Conservation (phyloP, 257 asterid genomes). For the Linderniella brevidens region DNA sequence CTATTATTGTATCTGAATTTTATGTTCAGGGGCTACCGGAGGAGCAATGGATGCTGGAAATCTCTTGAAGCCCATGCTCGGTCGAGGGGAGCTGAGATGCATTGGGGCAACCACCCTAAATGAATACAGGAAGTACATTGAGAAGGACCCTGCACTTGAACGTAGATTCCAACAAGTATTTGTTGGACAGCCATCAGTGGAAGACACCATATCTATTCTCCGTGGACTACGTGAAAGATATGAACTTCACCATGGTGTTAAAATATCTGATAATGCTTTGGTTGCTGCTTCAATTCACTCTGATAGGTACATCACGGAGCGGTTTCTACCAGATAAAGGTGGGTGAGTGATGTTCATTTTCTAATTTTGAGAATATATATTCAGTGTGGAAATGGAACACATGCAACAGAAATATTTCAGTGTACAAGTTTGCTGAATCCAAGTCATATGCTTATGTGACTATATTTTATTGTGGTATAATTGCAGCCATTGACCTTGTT, state of each 20-base stretch:
- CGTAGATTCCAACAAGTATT: constrained; percentile 61
- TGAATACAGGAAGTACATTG: constrained; percentile 37
- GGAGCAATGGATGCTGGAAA: constrained; percentile 99
- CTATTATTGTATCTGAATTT: not conserved
- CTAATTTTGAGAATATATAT: not conserved
- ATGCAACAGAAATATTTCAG: not conserved
- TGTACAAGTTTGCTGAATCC: too few relatives aligned
- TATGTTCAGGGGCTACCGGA: constrained; percentile 66
- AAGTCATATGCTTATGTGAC: too few relatives aligned
- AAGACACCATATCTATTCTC: constrained; percentile 77
- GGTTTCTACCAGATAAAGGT: constrained; percentile 30
- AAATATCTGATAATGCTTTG: constrained; percentile 38
- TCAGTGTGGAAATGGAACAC: not conserved
- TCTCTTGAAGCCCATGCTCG: constrained; percentile 96
- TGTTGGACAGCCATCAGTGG: constrained; percentile 85
- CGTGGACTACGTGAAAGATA: constrained; percentile 91
- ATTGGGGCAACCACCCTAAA: constrained; percentile 51
- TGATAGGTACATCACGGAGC: constrained; percentile 39
- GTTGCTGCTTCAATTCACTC: constrained; percentile 28
- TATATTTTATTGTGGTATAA: not conserved
- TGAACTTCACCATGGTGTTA: constrained; percentile 30
- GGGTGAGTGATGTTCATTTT: not conserved
- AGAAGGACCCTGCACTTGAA: constrained; percentile 38
- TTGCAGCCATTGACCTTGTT: constrained; percentile 76
- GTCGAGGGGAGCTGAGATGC: constrained; percentile 87